Percentiles rank a stretch among this genome's conserved stretches.
These are phyloP conservation scores for Fusarium agapanthi DNA, from an alignment of 2,329 filamentous ascomycete genomes.

Conservation along the genomic window DNA sequence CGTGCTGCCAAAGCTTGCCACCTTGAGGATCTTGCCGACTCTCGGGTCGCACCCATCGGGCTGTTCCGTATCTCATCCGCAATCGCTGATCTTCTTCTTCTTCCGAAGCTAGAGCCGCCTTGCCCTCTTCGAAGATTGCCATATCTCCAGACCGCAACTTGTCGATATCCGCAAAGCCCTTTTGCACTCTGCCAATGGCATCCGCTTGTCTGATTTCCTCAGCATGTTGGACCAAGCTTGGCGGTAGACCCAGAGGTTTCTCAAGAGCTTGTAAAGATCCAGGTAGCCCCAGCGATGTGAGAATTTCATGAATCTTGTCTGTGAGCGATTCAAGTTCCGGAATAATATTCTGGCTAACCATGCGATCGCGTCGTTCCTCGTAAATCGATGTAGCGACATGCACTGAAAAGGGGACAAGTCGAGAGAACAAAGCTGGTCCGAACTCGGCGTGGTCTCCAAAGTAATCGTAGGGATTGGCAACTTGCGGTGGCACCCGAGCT, in stretches of 20 bases:
- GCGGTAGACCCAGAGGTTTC: constrained; percentile 90
- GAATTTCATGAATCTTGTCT: constrained; percentile 77
- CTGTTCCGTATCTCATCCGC: constrained; percentile 82
- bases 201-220: constrained; percentile 94
- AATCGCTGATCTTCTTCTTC: constrained; percentile 83
- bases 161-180: constrained; percentile 86
- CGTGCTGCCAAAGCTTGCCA: constrained; percentile 76
- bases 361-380: constrained; percentile 86
- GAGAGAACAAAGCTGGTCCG: constrained; percentile 85
- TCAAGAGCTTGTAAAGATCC: constrained; percentile 94
- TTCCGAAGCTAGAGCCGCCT: constrained; percentile 79
- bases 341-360: constrained; percentile 89
- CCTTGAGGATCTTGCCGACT: constrained; percentile 74
- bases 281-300: constrained; percentile 86
- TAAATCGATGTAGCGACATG: constrained; percentile 97
- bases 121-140: constrained; percentile 83
- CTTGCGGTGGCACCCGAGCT: constrained; percentile 79
- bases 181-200: constrained; percentile 78
- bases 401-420: constrained; percentile 93
- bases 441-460: constrained; percentile 84
- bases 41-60: constrained; percentile 78
- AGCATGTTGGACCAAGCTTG: constrained; percentile 85
- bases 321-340: constrained; percentile 85
- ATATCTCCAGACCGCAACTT: constrained; percentile 86
- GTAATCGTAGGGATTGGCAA: constrained; percentile 80